A percentile compares a stretch with the other conserved stretches of the same genome.
phyloP scores from a whole-genome alignment of 179 eudicot species.

The Silene coronaria region DNA sequence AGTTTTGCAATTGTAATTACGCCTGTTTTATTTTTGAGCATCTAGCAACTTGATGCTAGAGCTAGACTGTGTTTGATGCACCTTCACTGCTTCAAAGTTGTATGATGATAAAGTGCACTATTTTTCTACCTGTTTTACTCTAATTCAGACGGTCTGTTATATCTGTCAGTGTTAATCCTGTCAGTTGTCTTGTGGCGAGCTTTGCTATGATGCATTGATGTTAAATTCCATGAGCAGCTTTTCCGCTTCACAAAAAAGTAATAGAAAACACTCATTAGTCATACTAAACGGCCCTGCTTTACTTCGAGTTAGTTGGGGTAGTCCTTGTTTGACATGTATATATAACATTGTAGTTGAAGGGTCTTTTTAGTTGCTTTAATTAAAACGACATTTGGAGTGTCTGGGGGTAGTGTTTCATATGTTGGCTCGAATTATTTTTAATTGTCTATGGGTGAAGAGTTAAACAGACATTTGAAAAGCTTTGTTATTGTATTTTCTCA shows the following conservation, averaged over 20 bases:
- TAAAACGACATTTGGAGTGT: background rate
- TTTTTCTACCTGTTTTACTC: background rate
- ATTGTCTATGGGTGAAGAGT: background rate
- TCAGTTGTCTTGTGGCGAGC: background rate
- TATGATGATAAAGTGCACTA: too few relatives aligned
- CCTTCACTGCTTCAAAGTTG: too few relatives aligned
- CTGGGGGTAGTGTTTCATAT: background rate
- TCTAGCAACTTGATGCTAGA: background rate
- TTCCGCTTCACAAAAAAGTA: background rate
- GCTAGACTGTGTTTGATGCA: background rate
- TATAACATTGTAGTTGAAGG: background rate
- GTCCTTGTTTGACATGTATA: slow-evolving; percentile 1
- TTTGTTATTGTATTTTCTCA: slow-evolving; percentile 25
- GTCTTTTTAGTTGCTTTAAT: background rate
- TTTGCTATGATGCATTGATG: background rate
- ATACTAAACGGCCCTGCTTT: background rate
- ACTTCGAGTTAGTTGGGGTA: background rate
- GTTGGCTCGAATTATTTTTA: background rate
- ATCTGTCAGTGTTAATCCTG: background rate
- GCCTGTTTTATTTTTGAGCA: background rate
- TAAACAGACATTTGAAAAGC: background rate
- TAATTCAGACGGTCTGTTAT: background rate
- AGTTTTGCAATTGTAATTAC: background rate
- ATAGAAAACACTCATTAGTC: background rate
- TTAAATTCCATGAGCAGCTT: background rate